Evolutionary conservation across 495 filamentous ascomycete genomes (phyloP), one percentile per base, ranked within the genome.

Genomic region (Emericellopsis terricola): DNA sequence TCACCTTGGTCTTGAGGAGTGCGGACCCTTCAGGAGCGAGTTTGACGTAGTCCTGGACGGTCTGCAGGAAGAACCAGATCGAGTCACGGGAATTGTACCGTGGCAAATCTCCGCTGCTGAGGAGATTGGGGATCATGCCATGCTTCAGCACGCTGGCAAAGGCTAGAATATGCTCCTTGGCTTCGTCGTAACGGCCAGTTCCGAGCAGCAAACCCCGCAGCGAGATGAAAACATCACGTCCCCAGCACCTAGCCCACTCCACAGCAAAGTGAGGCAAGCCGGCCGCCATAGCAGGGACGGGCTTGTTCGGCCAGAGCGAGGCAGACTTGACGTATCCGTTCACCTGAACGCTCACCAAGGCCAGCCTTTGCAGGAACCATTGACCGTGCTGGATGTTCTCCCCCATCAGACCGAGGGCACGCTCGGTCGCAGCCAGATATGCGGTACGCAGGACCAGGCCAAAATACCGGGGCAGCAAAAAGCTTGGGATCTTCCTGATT

Each of bases 91-190:
- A 81, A 47, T 99, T 99, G 56, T 94, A 99, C n/a, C 91, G 65
- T 2, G 91, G 91, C n/a, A 70, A 62, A 27, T 76, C 79, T 13
- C 91, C 85, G 43, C 77, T 77, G 41, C 81, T 71, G 13, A 99
- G 67, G 8, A 99, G 65, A 44, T 99, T 99, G 9, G 91, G 91
- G 35, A 96, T 82, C 91, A 96, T 94, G 29, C 91, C 91, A 49
- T 99, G 91, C 59, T 96, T 96, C 32, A 99, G 62, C 8, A 99
- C 85, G 49, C 83, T 92, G 0, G 82, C 85, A 58, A 99, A 99
- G 29, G 89, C 91, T 33, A 83, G 59, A 39, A 99, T 93, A 48
- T 96, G 91, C 52, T 94, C 83, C 41, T 70, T 81, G 11, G 87
- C 89, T 44, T 94, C 85, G 3, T 68, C 70, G 46, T 75, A 93